phyloP scores from a whole-genome alignment of 805 yeast species.

The Ascoidea rubescens region DNA sequence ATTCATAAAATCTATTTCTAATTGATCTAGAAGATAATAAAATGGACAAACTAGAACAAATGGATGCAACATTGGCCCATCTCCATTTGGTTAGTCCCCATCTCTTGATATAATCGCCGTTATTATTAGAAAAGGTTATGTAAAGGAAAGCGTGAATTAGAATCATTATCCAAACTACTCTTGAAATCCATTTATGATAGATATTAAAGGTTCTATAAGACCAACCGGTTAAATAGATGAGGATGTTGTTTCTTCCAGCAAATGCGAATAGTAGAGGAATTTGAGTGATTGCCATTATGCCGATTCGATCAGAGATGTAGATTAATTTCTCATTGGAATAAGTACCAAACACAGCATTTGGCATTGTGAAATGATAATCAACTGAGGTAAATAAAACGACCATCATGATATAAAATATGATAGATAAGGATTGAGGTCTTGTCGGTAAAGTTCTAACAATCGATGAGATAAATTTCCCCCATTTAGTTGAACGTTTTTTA shows the following conservation, averaged over 20 bases:
- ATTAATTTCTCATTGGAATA: slow-evolving; percentile 17
- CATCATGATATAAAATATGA: slow-evolving; percentile 16
- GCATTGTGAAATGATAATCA: slow-evolving; percentile 15
- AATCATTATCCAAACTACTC: slow-evolving; percentile 24
- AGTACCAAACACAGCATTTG: slow-evolving; percentile 20
- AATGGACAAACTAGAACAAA: slow-evolving; percentile 16
- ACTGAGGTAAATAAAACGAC: slow-evolving; percentile 17
- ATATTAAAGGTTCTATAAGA: slow-evolving; percentile 22
- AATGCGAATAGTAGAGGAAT: slow-evolving; percentile 22
- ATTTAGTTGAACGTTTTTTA: neutral
- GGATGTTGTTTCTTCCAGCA: slow-evolving; percentile 22
- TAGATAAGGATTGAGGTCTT: slow-evolving; percentile 19
- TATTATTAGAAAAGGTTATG: slow-evolving; percentile 20
- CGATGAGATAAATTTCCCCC: slow-evolving; percentile 3
- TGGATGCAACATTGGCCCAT: slow-evolving; percentile 26
- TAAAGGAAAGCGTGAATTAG: slow-evolving; percentile 26
- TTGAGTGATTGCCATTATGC: slow-evolving; percentile 27
- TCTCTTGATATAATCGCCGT: slow-evolving; percentile 21
- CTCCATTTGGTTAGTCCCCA: slow-evolving; percentile 28
- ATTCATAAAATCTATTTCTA: slow-evolving; percentile 27
- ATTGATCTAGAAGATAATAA: slow-evolving; percentile 18
- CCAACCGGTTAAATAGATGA: slow-evolving; percentile 19
- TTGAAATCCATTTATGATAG: slow-evolving; percentile 27
- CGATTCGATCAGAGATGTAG: slow-evolving; percentile 30
- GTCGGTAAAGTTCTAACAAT: slow-evolving; percentile 18